Evolutionary conservation across 306 rosid genomes (phyloP).

Genomic region (Crotalaria pallida): DNA sequence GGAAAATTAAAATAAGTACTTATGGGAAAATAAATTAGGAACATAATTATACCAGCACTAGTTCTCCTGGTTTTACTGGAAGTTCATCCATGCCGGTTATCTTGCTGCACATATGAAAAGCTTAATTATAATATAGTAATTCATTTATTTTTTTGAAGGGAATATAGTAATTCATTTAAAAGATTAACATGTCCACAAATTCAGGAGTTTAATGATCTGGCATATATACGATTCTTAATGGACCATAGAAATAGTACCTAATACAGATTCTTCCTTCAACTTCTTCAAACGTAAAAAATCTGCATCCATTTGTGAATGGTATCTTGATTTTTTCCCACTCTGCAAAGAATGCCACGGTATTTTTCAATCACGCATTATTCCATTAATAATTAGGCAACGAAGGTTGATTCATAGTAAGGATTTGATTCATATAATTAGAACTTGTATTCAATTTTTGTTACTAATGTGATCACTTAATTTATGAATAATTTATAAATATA

Average conservation of each 20-base stretch:
- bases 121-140: too few relatives aligned
- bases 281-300: constrained; percentile 38
- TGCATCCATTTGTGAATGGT: constrained; percentile 41
- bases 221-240: background rate
- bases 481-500: too few relatives aligned
- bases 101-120: constrained; percentile 43
- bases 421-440: too few relatives aligned
- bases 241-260: constrained; percentile 17
- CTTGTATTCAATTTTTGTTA: too few relatives aligned
- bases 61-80: constrained; percentile 52
- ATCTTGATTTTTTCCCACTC: constrained; percentile 37
- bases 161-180: background rate
- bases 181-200: background rate
- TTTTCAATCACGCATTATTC: background rate
- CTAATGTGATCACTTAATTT: too few relatives aligned
- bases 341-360: constrained; percentile 7
- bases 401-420: too few relatives aligned
- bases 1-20: background rate
- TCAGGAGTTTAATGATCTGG: background rate
- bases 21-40: background rate
- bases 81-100: constrained; percentile 48
- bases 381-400: background rate
- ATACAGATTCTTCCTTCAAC: constrained; percentile 23
- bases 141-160: background rate
- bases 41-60: constrained; percentile 41